Base-by-base conservation (phyloP, 179 eudicot genomes). In the Heliamphora pulchella region DNA sequence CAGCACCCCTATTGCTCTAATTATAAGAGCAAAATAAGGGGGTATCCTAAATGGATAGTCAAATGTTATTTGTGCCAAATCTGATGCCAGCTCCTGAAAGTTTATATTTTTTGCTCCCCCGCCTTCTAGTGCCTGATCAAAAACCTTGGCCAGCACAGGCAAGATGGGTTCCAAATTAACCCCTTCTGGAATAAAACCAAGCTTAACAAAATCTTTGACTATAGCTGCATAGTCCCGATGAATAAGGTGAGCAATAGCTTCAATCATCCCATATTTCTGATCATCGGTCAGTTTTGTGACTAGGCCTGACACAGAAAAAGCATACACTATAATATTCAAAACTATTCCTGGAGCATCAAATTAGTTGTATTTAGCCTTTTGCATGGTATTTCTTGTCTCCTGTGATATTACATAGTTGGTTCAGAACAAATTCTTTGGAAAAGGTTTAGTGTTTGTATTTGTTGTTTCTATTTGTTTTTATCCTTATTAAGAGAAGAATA, bases 121-220 rank as follows among this genome's bases (percentile, higher is more conserved):
- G 41, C 99, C 99, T 86, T 93, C 99, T 83, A 96, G 98, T 61
- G 99, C 99, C 86, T 94, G 99, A 83, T 96, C 99, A 90, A 96
- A 96, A 78, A 96, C 99, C 91, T 96, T 96, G 31, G 92, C 97
- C 81, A 96, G 86, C 69, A 96, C 99, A 77, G 99, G 99, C 87
- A 96, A 87, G 81, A 96, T 93, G 66, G 99, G 99, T 54, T 86
- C 96, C 90, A 96, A 84, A 85, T 92, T 91, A 67, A 94, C 99
- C 61, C 99, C 99, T 8, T 96, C 98, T 20, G 94, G 88, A 81
- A 96, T 96, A 85, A 96, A 96, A 84, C 75, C 99, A 83, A 96
- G 89, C 80, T 90, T 90, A 74, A 96, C 99, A 85, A 96, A 96
- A 82, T 96, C 99, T 85, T 96, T 96, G 11, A 96, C 99, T 66